Conservation (phyloP, 306 rosid genomes). For the Mimosa pudica region DNA sequence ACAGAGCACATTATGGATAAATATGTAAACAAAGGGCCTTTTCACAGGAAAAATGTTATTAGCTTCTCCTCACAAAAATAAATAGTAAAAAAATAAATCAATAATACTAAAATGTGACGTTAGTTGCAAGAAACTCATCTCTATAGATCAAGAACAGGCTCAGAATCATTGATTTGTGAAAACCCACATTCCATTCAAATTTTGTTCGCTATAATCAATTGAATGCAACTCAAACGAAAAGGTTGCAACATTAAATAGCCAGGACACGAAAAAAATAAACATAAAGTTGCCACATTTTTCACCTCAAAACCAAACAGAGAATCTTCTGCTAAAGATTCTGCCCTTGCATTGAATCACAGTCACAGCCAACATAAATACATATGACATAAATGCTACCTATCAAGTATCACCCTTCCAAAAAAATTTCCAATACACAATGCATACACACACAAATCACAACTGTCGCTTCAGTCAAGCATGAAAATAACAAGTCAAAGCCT, state of each 20-base stretch:
- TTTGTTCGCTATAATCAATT: neutral
- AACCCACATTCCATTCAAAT: neutral
- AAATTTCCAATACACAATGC: neutral
- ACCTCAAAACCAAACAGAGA: constrained; percentile 16
- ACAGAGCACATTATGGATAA: neutral
- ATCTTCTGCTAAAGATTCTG: constrained; percentile 1
- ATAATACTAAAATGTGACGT: neutral
- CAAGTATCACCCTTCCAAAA: neutral
- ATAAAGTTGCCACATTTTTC: neutral
- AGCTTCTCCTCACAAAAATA: neutral
- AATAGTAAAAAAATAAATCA: neutral
- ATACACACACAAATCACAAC: neutral
- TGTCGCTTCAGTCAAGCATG: neutral
- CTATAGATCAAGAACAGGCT: neutral
- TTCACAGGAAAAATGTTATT: neutral
- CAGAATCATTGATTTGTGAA: neutral
- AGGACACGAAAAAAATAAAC: neutral
- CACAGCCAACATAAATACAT: neutral
- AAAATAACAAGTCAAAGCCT: neutral
- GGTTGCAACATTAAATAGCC: neutral
- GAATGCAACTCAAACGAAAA: neutral
- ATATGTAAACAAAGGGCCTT: neutral
- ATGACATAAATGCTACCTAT: neutral
- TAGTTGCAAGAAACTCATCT: neutral
- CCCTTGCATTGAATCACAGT: constrained; percentile 1